Evolutionary conservation across 192 early-diverging fungal genomes (phyloP).

Genomic region (Coemansia sp.): DNA sequence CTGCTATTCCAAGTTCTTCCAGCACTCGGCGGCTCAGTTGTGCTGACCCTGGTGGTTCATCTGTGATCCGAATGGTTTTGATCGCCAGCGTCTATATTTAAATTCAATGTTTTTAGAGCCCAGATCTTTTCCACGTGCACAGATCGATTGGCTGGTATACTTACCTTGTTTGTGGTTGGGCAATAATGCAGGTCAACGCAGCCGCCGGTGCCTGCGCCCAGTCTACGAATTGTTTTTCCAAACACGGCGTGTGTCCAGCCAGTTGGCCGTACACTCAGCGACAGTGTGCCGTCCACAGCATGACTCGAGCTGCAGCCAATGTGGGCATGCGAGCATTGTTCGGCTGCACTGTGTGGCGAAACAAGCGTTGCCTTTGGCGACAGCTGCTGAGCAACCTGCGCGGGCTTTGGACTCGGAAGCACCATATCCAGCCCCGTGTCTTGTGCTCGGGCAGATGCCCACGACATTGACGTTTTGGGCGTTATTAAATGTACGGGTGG

Average conservation of each 20-base stretch:
- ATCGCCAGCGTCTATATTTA: slow-evolving; percentile 39
- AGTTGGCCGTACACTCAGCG: slow-evolving; percentile 30
- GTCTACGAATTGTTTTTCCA: slow-evolving; percentile 27
- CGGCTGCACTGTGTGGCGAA: slow-evolving; percentile 5
- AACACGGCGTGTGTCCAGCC: slow-evolving; percentile 38
- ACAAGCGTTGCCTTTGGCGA: slow-evolving; percentile 19
- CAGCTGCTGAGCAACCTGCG: slow-evolving; percentile 1
- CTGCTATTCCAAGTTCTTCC: slow-evolving; percentile 44
- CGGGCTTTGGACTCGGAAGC: not conserved
- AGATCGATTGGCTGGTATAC: not conserved
- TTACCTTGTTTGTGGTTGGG: slow-evolving; percentile 18
- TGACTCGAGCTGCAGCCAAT: slow-evolving; percentile 8
- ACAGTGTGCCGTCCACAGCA: slow-evolving; percentile 45
- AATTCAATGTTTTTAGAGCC: not conserved
- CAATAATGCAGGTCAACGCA: slow-evolving; percentile 39
- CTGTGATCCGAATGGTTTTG: slow-evolving; percentile 29
- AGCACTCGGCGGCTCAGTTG: slow-evolving; percentile 28
- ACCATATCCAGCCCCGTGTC: not conserved
- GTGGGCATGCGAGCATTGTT: not conserved
- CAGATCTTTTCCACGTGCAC: not conserved
- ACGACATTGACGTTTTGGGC: not conserved
- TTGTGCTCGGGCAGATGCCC: not conserved
- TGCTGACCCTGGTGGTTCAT: not conserved
- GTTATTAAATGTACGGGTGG: not conserved
- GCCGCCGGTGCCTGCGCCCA: slow-evolving; percentile 55